phyloP scores from a whole-genome alignment of 352 stramenopile genomes.

The Phytophthora citrophthora region DNA sequence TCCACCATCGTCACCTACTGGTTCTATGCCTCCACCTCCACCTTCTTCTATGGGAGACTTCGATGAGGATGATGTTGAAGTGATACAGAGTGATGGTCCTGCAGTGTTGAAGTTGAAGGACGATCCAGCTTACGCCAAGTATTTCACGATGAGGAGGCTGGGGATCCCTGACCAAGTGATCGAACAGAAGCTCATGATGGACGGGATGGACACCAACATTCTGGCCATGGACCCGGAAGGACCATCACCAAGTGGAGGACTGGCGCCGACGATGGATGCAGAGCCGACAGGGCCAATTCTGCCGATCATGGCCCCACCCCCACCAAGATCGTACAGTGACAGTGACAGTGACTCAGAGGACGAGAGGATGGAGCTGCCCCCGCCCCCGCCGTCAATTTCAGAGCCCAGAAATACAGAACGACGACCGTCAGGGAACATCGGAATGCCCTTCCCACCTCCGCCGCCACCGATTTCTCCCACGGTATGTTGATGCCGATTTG shows the following conservation, averaged over 20 bases:
- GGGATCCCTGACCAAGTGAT: constrained; percentile 80
- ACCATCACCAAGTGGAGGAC: constrained; percentile 64
- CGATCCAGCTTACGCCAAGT: constrained; percentile 83
- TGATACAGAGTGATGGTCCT: constrained; percentile 24
- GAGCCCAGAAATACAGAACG: constrained; percentile 17
- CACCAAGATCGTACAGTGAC: constrained; percentile 7
- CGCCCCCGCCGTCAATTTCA: constrained; percentile 42
- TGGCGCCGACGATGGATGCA: constrained; percentile 34
- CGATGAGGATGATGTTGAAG: constrained; percentile 29
- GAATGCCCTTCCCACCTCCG: constrained; percentile 54
- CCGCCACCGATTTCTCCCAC: constrained; percentile 62
- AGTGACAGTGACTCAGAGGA: constrained; percentile 34
- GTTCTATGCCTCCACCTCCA: constrained; percentile 32
- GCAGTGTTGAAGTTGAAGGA: constrained; percentile 84
- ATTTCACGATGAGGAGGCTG: constrained; percentile 84
- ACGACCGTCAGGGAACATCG: constrained; percentile 49
- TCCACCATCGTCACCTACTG: constrained; percentile 17
- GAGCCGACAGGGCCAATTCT: constrained; percentile 40
- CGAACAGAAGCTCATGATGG: constrained; percentile 82
- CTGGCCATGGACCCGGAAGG: constrained; percentile 85
- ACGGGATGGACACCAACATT: constrained; percentile 71
- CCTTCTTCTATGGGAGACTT: constrained; percentile 39
- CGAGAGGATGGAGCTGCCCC: constrained; percentile 31
- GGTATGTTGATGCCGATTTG: constrained; percentile 35
- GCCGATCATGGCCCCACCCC: constrained; percentile 45